These are phyloP conservation scores for Diaporthe sp. DNA, from an alignment of 2,329 filamentous ascomycete genomes.

Conservation along the genomic window DNA sequence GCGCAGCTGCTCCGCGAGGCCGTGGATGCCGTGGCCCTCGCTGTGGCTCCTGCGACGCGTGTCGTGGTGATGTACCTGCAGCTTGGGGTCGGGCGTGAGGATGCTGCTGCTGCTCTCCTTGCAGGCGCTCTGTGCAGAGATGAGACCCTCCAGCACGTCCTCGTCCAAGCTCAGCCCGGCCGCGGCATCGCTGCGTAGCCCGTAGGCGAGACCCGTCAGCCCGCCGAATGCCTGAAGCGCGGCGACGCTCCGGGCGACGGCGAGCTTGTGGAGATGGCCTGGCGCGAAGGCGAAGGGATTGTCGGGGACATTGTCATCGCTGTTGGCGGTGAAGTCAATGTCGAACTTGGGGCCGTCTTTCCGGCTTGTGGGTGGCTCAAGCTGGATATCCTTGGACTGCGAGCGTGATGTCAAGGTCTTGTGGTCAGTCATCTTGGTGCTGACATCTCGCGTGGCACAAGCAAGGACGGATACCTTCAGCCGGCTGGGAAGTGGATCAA, in stretches of 20 bases:
- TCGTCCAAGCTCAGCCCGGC: constrained; percentile 67
- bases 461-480: constrained; percentile 1
- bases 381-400: constrained; percentile 7
- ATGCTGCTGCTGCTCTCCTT: constrained; percentile 44
- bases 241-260: constrained; percentile 63
- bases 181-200: constrained; percentile 63
- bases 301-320: constrained; percentile 43
- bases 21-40: constrained; percentile 47
- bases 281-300: constrained; percentile 69
- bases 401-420: constrained; percentile 18
- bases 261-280: constrained; percentile 66
- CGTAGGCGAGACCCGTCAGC: constrained; percentile 64
- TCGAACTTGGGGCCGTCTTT: not conserved
- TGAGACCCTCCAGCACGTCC: constrained; percentile 56
- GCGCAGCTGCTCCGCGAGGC: constrained; percentile 46
- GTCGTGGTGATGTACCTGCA: not conserved
- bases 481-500: constrained; percentile 29
- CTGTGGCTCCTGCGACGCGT: constrained; percentile 45
- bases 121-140: constrained; percentile 66
- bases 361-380: not conserved
- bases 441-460: constrained; percentile 32
- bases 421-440: constrained; percentile 28
- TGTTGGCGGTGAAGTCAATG: constrained; percentile 19
- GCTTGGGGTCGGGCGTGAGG: constrained; percentile 41
- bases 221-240: constrained; percentile 68